Percentiles rank a stretch among this genome's conserved stretches.
Evolutionary conservation across 352 stramenopile species (phyloP).

Genomic region (Globisporangium splendens): DNA sequence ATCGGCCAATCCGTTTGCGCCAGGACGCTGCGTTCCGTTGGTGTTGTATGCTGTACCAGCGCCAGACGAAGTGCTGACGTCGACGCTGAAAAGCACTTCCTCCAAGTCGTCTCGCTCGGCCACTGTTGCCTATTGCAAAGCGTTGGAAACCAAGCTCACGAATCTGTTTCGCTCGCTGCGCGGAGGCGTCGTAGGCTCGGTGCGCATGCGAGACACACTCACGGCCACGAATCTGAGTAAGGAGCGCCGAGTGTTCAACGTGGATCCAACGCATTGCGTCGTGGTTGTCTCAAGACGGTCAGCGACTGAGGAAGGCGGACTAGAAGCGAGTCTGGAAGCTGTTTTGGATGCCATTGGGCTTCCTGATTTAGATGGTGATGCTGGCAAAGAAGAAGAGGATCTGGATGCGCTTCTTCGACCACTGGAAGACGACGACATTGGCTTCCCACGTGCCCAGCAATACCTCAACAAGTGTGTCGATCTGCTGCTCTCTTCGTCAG

Average conservation of each 20-base stretch:
- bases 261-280: conserved; percentile 67
- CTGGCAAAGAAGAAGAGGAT: conserved; percentile 19
- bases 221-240: conserved; percentile 53
- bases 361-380: conserved; percentile 16
- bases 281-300: conserved; percentile 47
- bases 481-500: conserved; percentile 33
- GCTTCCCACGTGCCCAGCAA: conserved; percentile 49
- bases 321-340: conserved; percentile 34
- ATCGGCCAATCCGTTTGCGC: conserved; percentile 36
- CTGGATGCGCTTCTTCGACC: conserved; percentile 36
- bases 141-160: conserved; percentile 48
- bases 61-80: conserved; percentile 39
- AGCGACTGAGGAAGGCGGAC: conserved; percentile 22
- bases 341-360: conserved; percentile 40
- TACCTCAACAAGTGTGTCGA: conserved; percentile 64
- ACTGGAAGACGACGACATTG: conserved; percentile 53
- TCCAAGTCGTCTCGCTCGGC: conserved; percentile 31
- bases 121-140: conserved; percentile 54
- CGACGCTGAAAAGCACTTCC: conserved; percentile 13
- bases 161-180: conserved; percentile 53
- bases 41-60: conserved; percentile 61
- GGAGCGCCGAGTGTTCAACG: conserved; percentile 60
- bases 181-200: conserved; percentile 41
- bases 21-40: conserved; percentile 63
- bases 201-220: conserved; percentile 54